phyloP scores from a whole-genome alignment of 2,329 filamentous ascomycete species.

The Pseudogymnoascus sp. region DNA sequence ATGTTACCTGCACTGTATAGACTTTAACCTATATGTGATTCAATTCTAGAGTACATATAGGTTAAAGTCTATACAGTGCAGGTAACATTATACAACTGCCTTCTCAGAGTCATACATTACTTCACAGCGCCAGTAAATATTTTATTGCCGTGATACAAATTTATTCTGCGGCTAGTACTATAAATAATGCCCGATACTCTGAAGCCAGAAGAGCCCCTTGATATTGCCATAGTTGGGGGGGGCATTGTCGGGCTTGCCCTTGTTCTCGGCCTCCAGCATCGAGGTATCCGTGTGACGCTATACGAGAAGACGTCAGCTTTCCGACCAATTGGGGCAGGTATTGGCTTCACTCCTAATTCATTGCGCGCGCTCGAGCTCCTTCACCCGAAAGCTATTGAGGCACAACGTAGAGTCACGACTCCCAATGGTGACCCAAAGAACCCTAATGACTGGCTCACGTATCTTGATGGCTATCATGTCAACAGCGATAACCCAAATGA shows the following conservation, averaged over 20 bases:
- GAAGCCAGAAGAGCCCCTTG: no score
- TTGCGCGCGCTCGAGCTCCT: constrained; percentile 25
- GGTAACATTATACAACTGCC: no score
- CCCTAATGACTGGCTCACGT: constrained; percentile 9
- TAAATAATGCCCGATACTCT: no score
- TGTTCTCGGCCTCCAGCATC: constrained; percentile 25
- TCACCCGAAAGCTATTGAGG: constrained; percentile 19
- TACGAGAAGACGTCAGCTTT: constrained; percentile 28
- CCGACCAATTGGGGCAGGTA: constrained; percentile 27
- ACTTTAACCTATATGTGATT: no score
- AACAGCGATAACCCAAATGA: constrained; percentile 7
- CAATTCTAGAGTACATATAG: no score
- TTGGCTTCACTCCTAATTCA: constrained; percentile 28
- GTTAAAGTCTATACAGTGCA: no score
- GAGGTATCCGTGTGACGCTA: constrained; percentile 25
- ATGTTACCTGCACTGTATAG: no score
- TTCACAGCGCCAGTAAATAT: no score
- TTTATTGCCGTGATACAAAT: no score
- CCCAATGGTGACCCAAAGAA: constrained; percentile 21
- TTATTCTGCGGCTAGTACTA: no score
- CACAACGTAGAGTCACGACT: constrained; percentile 12
- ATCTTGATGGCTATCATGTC: constrained; percentile 11
- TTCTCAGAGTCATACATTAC: no score
- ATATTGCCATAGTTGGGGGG: constrained; percentile 16
- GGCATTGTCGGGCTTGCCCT: constrained; percentile 27